Base-by-base conservation (phyloP, 2,329 filamentous ascomycete genomes). In the Alternaria novae-zelandiae region DNA sequence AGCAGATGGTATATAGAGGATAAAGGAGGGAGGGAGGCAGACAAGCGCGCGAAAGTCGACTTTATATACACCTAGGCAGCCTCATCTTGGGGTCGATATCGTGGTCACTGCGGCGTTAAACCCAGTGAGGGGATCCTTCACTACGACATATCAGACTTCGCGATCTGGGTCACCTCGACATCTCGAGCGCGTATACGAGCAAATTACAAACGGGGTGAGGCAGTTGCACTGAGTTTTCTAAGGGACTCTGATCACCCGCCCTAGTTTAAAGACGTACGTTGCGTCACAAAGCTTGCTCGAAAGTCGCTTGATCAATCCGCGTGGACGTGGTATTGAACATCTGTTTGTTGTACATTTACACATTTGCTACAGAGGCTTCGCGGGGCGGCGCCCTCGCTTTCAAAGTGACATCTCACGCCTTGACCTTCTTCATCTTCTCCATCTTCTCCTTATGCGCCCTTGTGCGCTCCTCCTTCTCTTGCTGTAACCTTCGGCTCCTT, bases 271-370 rank as follows among this genome's bases (percentile, higher is more conserved):
- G 3, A 41, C 2, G 7, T 41, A 12, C 13, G 10, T 2, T 25
- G 30, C 8, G 23, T 11, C 20, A 21, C 28, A 21, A 36, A 17
- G 9, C 36, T n/a, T 2, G 30, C 28, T 25, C 9, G 20, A 25
- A n/a, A 53, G 30, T 5, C 2, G 36, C 32, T 4, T 21, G 5
- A 17, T 25, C 20, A 21, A 23, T 26, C 17, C 28, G 20, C 23
- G 25, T 50, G 21, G 23, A 51, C 11, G 21, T 30, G 7, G 20
- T 61, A 23, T 57, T 57, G 47, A 51, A 66, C 54, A 45, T 60
- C 47, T 36, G 56, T 58, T 41, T 57, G 61, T 66, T 56, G 30
- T 63, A 66, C 57, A 58, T 47, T 25, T 58, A 54, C 50, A 66
- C 57, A 58, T 47, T 30, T 58, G 50, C 50, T 46, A 32, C 46